Evolutionary conservation across 176 grass and related monocot genomes (phyloP), one percentile per base, ranked within the genome.

Genomic region (Phragmites australis): DNA sequence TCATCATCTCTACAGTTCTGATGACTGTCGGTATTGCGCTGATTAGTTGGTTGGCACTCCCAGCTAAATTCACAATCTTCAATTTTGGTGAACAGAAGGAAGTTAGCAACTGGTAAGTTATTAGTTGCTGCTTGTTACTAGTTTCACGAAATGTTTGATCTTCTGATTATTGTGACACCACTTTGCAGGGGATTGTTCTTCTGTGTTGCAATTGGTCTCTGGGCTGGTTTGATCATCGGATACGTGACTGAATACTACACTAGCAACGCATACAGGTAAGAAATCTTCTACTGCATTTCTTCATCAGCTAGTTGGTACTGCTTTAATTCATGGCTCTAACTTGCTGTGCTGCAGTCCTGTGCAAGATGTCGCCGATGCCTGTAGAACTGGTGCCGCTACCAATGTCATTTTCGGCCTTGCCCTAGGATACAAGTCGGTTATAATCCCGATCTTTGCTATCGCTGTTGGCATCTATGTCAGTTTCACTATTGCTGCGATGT

Each of bases 361-460:
- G 23, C 89, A 87, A 49, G 84, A 87, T 37, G 89, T 91, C 14
- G 89, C 84, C 0, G 89, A 87, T 34, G 78, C 89, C 19, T 91
- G 89, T 56, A 62, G 76, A 66, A 87, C 84, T 19, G 84, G 84
- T 26, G 84, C 84, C 6, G 89, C 84, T 2, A 87, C 88, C 16
- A 87, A 90, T 25, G 84, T 90, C 46, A 83, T 90, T 8, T 90
- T 83, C 18, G 88, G 84, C 10, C 81, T 91, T 6, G 89, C 84
- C 72, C 78, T 91, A 15, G 89, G 89, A 81, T 91, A 91, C 76
- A 91, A 87, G 29, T 91, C 89, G 11, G 89, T 91, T 12, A 87
- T 91, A 15, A 84, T 91, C 34, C 89, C 89, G 4, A 84, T 81
- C 41, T 76, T 91, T 1, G 70, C 80, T 2, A 91, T 87, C 5